phyloP scores from a whole-genome alignment of 306 rosid species.

The Fragaria nilgerrensis region DNA sequence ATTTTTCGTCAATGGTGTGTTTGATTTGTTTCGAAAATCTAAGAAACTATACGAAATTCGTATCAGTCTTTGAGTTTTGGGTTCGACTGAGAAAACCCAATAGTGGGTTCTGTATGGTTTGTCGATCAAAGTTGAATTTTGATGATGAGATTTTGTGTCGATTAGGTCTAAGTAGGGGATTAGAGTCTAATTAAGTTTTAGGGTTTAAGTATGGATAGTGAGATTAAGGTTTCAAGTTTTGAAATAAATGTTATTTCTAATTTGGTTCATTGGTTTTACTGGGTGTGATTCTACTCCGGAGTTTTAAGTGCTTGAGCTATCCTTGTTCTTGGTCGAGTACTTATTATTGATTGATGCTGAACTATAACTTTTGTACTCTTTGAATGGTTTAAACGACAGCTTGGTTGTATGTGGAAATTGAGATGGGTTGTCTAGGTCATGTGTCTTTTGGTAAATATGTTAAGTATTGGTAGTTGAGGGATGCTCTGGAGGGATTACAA shows the following conservation, averaged over 20 bases:
- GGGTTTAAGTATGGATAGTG: conserved; percentile 3
- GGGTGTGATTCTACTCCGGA: not conserved
- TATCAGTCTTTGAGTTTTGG: not conserved
- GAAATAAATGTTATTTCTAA: no score
- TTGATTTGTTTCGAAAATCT: not conserved
- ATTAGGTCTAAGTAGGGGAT: not conserved
- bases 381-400: not conserved
- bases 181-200: not conserved
- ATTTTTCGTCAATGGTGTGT: not conserved
- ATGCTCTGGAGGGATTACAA: not conserved
- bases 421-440: not conserved
- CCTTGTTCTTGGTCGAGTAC: not conserved
- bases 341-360: not conserved
- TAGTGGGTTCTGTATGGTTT: not conserved
- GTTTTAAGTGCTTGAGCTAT: not conserved
- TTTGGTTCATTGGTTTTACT: not conserved
- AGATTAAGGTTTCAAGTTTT: not conserved
- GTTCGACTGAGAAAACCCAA: not conserved
- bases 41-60: not conserved
- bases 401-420: not conserved
- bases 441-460: not conserved
- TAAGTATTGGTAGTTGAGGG: not conserved
- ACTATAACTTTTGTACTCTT: not conserved
- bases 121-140: not conserved
- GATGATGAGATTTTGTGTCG: no score